Base-by-base conservation (phyloP, 2,329 filamentous ascomycete species). In the Sphaceloma murrayae region DNA sequence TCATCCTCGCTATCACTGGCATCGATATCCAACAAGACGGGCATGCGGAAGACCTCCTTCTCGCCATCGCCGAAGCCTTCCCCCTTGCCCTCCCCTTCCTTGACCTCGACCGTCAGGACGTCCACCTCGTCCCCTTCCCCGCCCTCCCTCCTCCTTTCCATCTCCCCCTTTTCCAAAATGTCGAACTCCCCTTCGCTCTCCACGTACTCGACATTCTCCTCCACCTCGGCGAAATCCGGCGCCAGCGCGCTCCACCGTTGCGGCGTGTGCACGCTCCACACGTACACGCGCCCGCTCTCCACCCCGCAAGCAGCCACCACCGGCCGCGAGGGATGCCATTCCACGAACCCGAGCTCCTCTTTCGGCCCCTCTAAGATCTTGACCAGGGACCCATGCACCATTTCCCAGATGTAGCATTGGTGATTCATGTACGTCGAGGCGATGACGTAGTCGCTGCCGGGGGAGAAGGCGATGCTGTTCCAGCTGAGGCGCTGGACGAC, bases 401-500 rank as follows among this genome's bases (percentile, higher is more conserved):
- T 79, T 65, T 98, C 91, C 91, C 89, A 96, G 19, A 96, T 88
- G 64, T 96, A 96, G 51, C 98, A 84, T 63, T 98, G 89, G 56
- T 95, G 88, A 58, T 98, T 98, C 72, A 96, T 96, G 62, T 87
- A 94, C 2, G 91, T 96, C 18, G 87, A 94, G 0, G 93, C 91
- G 17, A 87, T 87, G 30, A 98, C 87, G 59, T 96, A 96, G 63
- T 98, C 91, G 43, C 87, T 88, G 0, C 85, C 91, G 1, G 85
- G 82, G 57, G 86, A 94, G 61, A 98, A 96, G 0, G 88, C 87
- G 47, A 94, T 88, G 58, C 95, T 87, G 58, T 96, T 98, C 91
- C 91, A 98, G 5, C 84, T 87, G 9, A 96, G 68, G 33, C 84
- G 79, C 59, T 98, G 96, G 40, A 98, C 91, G 3, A 96, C 82